These are phyloP conservation scores for Cladophialophora immunda DNA, from an alignment of 2,329 filamentous ascomycete species.

Conservation along the genomic window DNA sequence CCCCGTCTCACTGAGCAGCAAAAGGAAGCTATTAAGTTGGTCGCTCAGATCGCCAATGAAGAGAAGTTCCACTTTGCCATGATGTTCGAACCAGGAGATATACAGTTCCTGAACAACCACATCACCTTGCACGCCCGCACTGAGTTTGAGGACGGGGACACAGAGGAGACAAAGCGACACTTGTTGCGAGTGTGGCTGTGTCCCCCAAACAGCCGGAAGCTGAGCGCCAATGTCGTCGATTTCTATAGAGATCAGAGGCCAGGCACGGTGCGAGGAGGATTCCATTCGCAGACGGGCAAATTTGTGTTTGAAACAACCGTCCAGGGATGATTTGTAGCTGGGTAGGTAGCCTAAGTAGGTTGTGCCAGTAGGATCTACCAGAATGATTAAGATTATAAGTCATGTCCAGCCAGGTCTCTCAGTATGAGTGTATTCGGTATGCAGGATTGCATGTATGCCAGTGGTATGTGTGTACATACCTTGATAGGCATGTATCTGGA, in stretches of 20 bases:
- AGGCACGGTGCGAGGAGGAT: neutral
- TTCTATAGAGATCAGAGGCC: neutral
- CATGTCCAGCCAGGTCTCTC: no score
- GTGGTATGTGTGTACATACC: no score
- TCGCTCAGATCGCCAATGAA: neutral
- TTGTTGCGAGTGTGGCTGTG: neutral
- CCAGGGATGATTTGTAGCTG: neutral
- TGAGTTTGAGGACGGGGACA: constrained; percentile 2
- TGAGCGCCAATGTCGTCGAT: neutral
- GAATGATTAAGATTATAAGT: neutral
- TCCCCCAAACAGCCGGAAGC: neutral
- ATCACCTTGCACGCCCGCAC: constrained; percentile 6
- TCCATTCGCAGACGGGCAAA: constrained; percentile 2
- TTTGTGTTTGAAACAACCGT: neutral
- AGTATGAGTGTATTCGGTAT: no score
- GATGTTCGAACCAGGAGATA: constrained; percentile 7
- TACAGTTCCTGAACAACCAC: constrained; percentile 4
- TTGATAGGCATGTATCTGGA: no score
- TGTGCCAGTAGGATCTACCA: neutral
- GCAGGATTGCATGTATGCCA: no score
- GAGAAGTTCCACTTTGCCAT: constrained; percentile 2
- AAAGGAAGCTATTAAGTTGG: neutral
- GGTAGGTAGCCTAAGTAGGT: neutral
- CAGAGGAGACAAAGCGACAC: constrained; percentile 1
- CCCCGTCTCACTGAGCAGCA: constrained; percentile 5